Percentiles rank a stretch among this genome's conserved stretches.
These are phyloP conservation scores for Coprinellus aureogranulatus DNA, from an alignment of 768 basidiomycete species.

Conservation along the genomic window DNA sequence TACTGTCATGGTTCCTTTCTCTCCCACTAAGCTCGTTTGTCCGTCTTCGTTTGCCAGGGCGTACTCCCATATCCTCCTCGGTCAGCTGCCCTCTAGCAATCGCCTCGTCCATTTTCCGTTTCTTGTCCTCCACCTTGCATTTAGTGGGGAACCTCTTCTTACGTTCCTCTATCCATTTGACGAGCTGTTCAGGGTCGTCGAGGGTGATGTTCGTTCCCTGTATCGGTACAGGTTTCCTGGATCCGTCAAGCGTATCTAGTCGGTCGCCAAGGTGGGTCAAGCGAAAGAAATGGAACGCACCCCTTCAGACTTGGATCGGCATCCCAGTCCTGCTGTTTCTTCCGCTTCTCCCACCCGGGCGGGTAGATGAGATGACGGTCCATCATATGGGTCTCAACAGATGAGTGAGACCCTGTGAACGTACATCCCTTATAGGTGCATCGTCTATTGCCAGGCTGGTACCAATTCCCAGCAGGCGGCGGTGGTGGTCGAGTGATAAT, in stretches of 20 bases:
- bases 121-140: constrained; percentile 73
- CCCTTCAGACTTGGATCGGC: constrained; percentile 80
- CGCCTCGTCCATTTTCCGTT: constrained; percentile 74
- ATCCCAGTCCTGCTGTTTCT: constrained; percentile 67
- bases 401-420: constrained; percentile 68
- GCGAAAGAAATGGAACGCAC: constrained; percentile 34
- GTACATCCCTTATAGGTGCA: constrained; percentile 65
- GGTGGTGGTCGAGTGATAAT: neutral
- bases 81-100: constrained; percentile 74
- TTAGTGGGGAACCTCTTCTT: constrained; percentile 82
- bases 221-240: constrained; percentile 73
- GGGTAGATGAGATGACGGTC: constrained; percentile 86
- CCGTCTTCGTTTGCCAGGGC: constrained; percentile 41
- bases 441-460: constrained; percentile 56
- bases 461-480: constrained; percentile 42
- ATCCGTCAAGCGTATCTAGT: neutral
- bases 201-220: constrained; percentile 77
- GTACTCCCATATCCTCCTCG: constrained; percentile 41
- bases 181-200: constrained; percentile 78
- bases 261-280: neutral
- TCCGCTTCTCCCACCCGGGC: constrained; percentile 60
- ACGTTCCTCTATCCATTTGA: constrained; percentile 85
- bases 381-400: constrained; percentile 82
- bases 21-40: constrained; percentile 20
- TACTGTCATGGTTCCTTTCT: neutral